Percentiles rank a stretch among this genome's conserved stretches.
phyloP scores from a whole-genome alignment of 1,284 basidiomycete species.

The Mycena sp. region DNA sequence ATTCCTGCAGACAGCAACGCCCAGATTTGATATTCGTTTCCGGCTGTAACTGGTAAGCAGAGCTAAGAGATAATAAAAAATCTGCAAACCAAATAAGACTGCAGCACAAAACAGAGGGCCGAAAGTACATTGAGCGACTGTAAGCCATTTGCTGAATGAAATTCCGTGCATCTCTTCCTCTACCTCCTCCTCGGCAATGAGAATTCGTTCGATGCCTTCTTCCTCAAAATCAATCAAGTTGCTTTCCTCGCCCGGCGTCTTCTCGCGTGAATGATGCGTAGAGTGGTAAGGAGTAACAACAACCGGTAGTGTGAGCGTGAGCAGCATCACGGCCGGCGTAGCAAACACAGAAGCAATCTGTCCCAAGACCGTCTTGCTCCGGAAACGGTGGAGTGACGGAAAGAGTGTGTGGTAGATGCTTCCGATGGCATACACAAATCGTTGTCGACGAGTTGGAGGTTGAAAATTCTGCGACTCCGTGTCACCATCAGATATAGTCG shows the following conservation, averaged over 20 bases:
- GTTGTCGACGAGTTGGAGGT: conserved; percentile 52
- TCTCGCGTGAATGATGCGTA: conserved; percentile 54
- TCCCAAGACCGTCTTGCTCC: conserved; percentile 76
- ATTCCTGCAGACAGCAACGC: conserved; percentile 64
- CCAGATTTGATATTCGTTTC: conserved; percentile 62
- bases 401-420: conserved; percentile 75
- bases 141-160: conserved; percentile 83
- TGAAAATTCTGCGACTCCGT: conserved; percentile 54
- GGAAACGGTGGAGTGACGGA: conserved; percentile 86
- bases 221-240: conserved; percentile 74
- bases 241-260: conserved; percentile 48
- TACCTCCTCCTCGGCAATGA: conserved; percentile 73
- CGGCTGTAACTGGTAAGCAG: conserved; percentile 51
- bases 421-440: conserved; percentile 49
- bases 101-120: conserved; percentile 83
- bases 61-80: conserved; percentile 9
- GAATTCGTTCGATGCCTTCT: conserved; percentile 69
- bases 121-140: conserved; percentile 80
- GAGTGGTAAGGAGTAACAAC: conserved; percentile 73
- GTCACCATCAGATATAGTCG: conserved; percentile 48
- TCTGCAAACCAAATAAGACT: conserved; percentile 76
- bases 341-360: conserved; percentile 84
- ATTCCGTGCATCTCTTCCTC: conserved; percentile 71
- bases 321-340: conserved; percentile 84
- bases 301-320: conserved; percentile 93